Base-by-base conservation (phyloP, 2,329 filamentous ascomycete genomes). In the Venturia asperata region DNA sequence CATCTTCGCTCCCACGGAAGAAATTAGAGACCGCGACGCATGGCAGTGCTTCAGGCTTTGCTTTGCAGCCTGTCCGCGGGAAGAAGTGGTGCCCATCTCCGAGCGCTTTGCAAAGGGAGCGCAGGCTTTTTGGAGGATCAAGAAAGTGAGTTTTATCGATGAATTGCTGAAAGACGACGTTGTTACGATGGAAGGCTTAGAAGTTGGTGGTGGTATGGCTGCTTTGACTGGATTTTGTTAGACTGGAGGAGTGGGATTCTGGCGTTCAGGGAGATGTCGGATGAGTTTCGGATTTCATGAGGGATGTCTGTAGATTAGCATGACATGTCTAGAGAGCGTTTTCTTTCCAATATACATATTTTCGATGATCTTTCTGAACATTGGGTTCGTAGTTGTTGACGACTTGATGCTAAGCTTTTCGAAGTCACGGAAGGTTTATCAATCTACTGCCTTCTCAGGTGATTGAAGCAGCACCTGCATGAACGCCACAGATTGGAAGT, bases 61-160 rank as follows among this genome's bases (percentile, higher is more conserved):
- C 76, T 97, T 96, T 77, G 91, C 91, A 0, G 91, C 92, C 1
- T 88, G 92, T 75, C 80, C 84, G n/a, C 87, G 88, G 64, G 86
- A 88, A 47, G 84, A 88, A 49, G 79, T 96, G 5, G 82, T 81
- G 30, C 75, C 76, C 5, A 85, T 86, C 68, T 86, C 84, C 7
- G 77, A 83, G 72, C 77, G 87, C 34, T 86, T 95, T 71, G 85
- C 84, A 0, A 81, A 85, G 42, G 91, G 87, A 0, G 82, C 91
- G 24, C 82, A 85, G 66, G 82, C 80, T 30, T 97, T 96, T 75
- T 96, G 90, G 87, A 81, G 82, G 68, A 86, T 94, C 70, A 90
- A 87, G 78, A 82, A 84, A 63, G 81, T 82, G 68, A 79, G 81
- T 71, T 82, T 84, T 68, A 83, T 94, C 70, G 87, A 91, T 75